Base-by-base conservation (phyloP, 228 moss, liverwort and hornwort species). In the Sphagnum magellanicum region DNA sequence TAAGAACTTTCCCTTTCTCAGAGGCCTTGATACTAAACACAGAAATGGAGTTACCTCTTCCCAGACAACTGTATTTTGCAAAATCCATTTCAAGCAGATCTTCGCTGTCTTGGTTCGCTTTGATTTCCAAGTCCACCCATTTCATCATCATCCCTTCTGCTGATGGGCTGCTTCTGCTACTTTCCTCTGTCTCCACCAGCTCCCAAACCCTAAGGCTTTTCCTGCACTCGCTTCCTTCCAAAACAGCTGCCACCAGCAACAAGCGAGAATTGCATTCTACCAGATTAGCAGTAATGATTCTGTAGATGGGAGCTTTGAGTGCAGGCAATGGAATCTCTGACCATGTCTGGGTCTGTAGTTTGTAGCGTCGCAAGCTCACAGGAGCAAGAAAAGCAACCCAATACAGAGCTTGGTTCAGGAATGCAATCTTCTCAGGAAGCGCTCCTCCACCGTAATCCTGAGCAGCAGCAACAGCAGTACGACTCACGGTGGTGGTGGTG, bases 201-300 rank as follows among this genome's bases (percentile, higher is more conserved):
- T 64, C 64, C 64, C 64, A 64, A 64, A 64, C 64, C 64, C 64
- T 64, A 13, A 64, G 64, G 64, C 64, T 64, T 49, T 50, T 64
- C 64, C 13, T 64, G 48, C 64, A 64, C 9, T 64, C 64, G 12
- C 64, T 49, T 13, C 64, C 48, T 64, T 64, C 64, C 49, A 64
- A 64, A 3, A 49, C 49, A 13, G 64, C 64, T 10, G 64, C 64
- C 4, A 64, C 64, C 13, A 64, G 9, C 50, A 64, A 64, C 64
- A 64, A 64, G 11, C 64, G 64, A 14, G 48, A 13, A 64, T 64
- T 47, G 64, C 64, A 64, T 49, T 64, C 64, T 49, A 50, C 64
- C 11, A 64, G 64, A 64, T 64, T 64, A 6, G 49, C 64, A 14
- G 64, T 64, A 11, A 64, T 64, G 64, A 64, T 64, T 64, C 64